Conservation (phyloP, 768 basidiomycete species). For the Clitopilus hobsonii region DNA sequence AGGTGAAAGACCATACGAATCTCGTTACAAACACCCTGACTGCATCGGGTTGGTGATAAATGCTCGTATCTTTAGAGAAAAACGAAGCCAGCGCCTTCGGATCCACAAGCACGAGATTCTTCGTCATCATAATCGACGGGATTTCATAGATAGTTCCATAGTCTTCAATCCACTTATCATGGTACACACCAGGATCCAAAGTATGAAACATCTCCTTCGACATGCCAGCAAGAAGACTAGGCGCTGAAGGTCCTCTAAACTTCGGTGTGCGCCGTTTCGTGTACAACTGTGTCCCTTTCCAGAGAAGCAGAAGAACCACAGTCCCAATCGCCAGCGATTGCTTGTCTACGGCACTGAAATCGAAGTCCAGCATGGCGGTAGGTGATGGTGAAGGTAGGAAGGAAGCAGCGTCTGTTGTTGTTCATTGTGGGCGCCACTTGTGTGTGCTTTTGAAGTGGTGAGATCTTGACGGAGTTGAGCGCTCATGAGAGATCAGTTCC, state of each 20-base stretch:
- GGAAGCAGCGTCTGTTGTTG: too few species aligned
- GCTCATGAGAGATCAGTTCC: too few species aligned
- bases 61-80: neutral
- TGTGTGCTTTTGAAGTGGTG: too few species aligned
- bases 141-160: neutral
- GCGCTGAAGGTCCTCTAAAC: conserved; percentile 37
- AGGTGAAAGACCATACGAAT: conserved; percentile 5
- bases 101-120: neutral
- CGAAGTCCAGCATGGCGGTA: neutral
- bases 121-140: neutral
- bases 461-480: too few species aligned
- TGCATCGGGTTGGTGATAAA: neutral
- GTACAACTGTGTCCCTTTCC: neutral
- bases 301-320: neutral
- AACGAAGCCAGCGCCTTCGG: neutral
- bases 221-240: conserved; percentile 38
- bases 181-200: conserved; percentile 23
- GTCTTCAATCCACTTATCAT: neutral
- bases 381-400: neutral
- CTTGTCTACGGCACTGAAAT: neutral
- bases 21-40: neutral
- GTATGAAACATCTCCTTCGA: conserved; percentile 20
- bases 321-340: neutral
- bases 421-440: too few species aligned
- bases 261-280: conserved; percentile 19